Evolutionary conservation across 768 basidiomycete species (phyloP).

Genomic region (Pleurotus tuber-regium): DNA sequence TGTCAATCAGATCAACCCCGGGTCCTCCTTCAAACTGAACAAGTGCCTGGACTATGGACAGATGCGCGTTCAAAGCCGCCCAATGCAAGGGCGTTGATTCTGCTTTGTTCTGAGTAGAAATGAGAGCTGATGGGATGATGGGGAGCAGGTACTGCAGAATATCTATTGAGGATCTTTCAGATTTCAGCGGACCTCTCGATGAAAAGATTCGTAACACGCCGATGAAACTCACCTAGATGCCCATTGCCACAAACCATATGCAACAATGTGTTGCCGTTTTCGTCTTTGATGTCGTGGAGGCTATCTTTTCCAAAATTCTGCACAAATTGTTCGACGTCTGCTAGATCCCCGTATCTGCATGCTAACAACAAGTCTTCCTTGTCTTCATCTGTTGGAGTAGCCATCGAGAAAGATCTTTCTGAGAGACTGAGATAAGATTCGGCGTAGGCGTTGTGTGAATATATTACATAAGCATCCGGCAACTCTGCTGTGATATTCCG

Average conservation of each 20-base stretch:
- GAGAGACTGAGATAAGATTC: slow-evolving; percentile 1
- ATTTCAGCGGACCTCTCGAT: slow-evolving; percentile 29
- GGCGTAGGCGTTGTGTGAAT: slow-evolving; percentile 3
- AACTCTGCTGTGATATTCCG: neutral
- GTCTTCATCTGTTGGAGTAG: slow-evolving; percentile 46
- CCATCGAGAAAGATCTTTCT: slow-evolving; percentile 12
- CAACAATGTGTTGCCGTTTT: slow-evolving; percentile 73
- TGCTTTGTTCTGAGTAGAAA: slow-evolving; percentile 63
- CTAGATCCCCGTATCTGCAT: slow-evolving; percentile 85
- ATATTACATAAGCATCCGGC: neutral
- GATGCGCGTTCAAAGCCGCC: slow-evolving; percentile 84
- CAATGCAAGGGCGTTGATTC: slow-evolving; percentile 89
- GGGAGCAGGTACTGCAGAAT: slow-evolving; percentile 74
- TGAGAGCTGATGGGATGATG: slow-evolving; percentile 46
- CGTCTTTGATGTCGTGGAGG: slow-evolving; percentile 58
- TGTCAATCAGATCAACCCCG: slow-evolving; percentile 68
- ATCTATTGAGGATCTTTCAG: slow-evolving; percentile 56
- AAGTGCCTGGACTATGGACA: slow-evolving; percentile 56
- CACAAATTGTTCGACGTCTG: slow-evolving; percentile 70
- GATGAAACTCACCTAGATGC: slow-evolving; percentile 60
- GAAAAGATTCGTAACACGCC: neutral
- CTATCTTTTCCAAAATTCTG: slow-evolving; percentile 49
- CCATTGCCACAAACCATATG: slow-evolving; percentile 93
- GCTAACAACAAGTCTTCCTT: slow-evolving; percentile 75
- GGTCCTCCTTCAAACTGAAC: slow-evolving; percentile 56